Base-by-base conservation (phyloP, 1,284 basidiomycete species). In the Puccinia coronata region DNA sequence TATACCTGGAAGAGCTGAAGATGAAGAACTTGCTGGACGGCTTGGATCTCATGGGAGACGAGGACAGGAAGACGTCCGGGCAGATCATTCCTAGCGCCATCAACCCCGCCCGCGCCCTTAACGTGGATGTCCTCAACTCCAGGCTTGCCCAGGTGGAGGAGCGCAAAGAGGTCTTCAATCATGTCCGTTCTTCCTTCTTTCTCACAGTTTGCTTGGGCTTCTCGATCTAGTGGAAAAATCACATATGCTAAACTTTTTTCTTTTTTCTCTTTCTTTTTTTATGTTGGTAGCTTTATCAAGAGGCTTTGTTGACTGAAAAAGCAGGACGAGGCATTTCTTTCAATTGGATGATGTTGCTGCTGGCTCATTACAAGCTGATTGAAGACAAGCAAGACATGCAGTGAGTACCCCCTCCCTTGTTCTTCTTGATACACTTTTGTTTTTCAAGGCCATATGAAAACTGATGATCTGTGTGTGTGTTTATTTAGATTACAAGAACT, bases 331-430 rank as follows among this genome's bases (percentile, higher is more conserved):
- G 96, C 12, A 93, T 99, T 82, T 92, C 94, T 25, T 98, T 98
- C 87, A 94, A 91, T 8, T 90, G 92, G 61, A 97, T 98, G 94
- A 89, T 98, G 18, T 85, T 93, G 67, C 87, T 98, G 77, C 88
- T 99, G 47, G 93, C 94, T 0, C 95, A 97, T 85, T 92, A 98
- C 87, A 96, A 94, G 86, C 88, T 98, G 81, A 95, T 98, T 83
- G 90, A 95, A 82, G 94, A 97, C 85, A 90, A 81, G 20, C 70
- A 81, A 81, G 79, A 41, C 9, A 63, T 81, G 59, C 79, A 81
- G 79, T 81, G n/a, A 81, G 73, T 47, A 61, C n/a, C 11, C 1
- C 23, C 39, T 70, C 23, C 28, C 1, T 16, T 70, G 3, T 5
- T 70, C 23, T 39, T 8, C 20, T 67, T 0, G 14, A 47, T 36